These are phyloP conservation scores for Echium plantagineum DNA, from an alignment of 257 asterid genomes.

Conservation along the genomic window DNA sequence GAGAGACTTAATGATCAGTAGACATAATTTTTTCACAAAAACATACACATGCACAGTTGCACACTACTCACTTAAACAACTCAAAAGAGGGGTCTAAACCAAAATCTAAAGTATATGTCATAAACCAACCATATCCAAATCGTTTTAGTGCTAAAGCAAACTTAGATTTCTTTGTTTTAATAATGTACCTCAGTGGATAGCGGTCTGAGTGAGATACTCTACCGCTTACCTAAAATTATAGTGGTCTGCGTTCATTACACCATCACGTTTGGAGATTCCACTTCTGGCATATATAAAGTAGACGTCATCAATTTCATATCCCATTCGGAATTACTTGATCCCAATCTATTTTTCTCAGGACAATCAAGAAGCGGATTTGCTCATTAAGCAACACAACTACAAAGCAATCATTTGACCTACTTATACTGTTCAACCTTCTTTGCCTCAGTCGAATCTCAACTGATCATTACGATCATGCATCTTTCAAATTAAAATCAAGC, in stretches of 20 bases:
- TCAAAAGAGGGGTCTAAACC: neutral
- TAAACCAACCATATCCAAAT: neutral
- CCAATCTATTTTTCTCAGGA: neutral
- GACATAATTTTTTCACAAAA: neutral
- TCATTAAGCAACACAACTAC: neutral
- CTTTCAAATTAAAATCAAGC: neutral
- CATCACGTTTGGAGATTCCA: neutral
- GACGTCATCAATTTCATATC: neutral
- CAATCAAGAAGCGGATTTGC: neutral
- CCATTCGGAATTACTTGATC: neutral
- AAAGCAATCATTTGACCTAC: too few relatives aligned
- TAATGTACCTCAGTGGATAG: neutral
- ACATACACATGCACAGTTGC: neutral
- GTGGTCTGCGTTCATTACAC: neutral
- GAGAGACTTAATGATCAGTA: too few relatives aligned
- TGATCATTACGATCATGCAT: neutral
- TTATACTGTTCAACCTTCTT: too few relatives aligned
- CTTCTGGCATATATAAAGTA: neutral
- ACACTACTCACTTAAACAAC: neutral
- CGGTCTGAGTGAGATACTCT: neutral
- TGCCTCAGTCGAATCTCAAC: too few relatives aligned
- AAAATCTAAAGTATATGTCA: neutral
- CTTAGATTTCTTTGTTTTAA: neutral
- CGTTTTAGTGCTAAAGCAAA: neutral
- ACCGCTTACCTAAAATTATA: too few relatives aligned